Percentiles rank a stretch among this genome's conserved stretches.
Evolutionary conservation across 108 stramenopile species (phyloP).

Genomic region (Cyclostephanos invisitatus): DNA sequence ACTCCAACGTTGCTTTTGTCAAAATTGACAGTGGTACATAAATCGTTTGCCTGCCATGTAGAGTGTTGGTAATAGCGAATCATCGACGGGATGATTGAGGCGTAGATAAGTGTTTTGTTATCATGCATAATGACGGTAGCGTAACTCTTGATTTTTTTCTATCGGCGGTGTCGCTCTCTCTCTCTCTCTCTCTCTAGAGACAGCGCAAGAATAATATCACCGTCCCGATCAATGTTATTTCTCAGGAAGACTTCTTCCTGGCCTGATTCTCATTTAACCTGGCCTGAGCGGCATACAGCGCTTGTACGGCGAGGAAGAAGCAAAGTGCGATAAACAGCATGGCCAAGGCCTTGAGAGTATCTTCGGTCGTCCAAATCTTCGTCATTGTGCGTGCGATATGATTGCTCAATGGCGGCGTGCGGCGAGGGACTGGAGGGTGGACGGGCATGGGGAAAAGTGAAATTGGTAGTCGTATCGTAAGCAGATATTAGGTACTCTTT

Average conservation of each 20-base stretch:
- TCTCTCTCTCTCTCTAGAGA: too few relatives aligned
- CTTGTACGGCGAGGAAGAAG: background rate
- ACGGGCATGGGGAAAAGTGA: too few relatives aligned
- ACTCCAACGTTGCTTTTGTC: background rate
- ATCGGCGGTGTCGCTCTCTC: too few relatives aligned
- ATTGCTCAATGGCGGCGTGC: background rate
- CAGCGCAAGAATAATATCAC: too few relatives aligned
- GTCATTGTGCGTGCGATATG: background rate
- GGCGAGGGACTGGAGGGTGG: background rate
- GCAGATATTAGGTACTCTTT: too few relatives aligned
- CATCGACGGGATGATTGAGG: too few relatives aligned
- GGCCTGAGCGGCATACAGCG: conserved; percentile 1
- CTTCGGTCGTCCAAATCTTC: conserved; percentile 19
- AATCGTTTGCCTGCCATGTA: background rate
- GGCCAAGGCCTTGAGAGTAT: conserved; percentile 11
- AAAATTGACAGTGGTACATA: background rate
- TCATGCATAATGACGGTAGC: too few relatives aligned
- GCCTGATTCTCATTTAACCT: conserved; percentile 1
- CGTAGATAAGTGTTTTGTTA: too few relatives aligned
- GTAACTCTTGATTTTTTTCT: background rate
- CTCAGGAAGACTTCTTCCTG: background rate
- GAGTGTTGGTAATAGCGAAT: too few relatives aligned
- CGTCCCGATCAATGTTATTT: background rate
- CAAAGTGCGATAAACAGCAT: background rate
- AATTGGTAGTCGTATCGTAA: too few relatives aligned